Base-by-base conservation (phyloP, 2,329 filamentous ascomycete genomes). In the Aspergillus arachidicola region DNA sequence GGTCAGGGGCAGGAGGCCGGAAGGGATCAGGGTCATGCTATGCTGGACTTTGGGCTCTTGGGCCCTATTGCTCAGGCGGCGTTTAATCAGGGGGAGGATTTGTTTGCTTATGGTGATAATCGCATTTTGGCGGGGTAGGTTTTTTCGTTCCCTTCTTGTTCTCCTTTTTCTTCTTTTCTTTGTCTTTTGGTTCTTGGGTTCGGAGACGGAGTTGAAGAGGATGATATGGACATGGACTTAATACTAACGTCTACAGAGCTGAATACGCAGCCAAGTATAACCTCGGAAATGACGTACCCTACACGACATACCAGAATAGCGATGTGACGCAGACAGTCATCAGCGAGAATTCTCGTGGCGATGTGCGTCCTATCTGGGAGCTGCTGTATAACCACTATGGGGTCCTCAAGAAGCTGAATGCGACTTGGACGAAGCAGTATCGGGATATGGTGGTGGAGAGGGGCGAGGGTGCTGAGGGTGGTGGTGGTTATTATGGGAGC, bases 11-110 rank as follows among this genome's bases (percentile, higher is more conserved):
- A 82, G 61, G 80, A 83, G 56, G 75, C 79, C 1, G 80, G 81
- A 2, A 71, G 81, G 0, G 82, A 83, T 62, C 82, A 83, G 64
- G 82, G 80, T 6, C 81, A 84, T 63, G 67, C 80, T 1, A 75
- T 74, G 12, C 70, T 83, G 4, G 77, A 79, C 62, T 74, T 81
- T 21, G 71, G 74, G 0, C 68, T 82, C 6, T 62, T 81, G 2
- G 81, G 78, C 2, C 73, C 76, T 1, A 67, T 83, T 51, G 79
- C 76, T 2, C 79, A 82, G 68, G 76, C 79, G 66, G 75, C 76
- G 0, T 79, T 77, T 59, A 83, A 80, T 61, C 81, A 83, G 64
- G 80, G 79, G 1, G 71, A 73, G 6, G 79, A 82, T 59, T 65
- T 82, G 4, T 82, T 80, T 64, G 72, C 64, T 0, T 71, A 75